Evolutionary conservation across 176 grass and related monocot species (phyloP).

Genomic region (Areca catechu): DNA sequence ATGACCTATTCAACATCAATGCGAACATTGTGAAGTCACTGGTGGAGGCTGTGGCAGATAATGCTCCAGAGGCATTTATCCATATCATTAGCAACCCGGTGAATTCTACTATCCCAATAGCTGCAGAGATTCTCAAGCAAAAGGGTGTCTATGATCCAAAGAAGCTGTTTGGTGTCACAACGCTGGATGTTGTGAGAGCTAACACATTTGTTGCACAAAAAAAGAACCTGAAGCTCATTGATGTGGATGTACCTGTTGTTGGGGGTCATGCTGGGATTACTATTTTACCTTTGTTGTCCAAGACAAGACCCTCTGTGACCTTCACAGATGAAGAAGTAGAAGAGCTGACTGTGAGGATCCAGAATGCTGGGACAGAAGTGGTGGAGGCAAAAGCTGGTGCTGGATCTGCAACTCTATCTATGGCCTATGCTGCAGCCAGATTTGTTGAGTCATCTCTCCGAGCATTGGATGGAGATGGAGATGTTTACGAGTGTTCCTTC

Average conservation of each 20-base stretch:
- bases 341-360: constrained; percentile 31
- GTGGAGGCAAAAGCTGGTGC: constrained; percentile 35
- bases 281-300: constrained; percentile 42
- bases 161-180: constrained; percentile 48
- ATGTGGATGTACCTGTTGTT: constrained; percentile 46
- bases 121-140: constrained; percentile 33
- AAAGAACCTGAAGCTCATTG: constrained; percentile 32
- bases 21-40: constrained; percentile 29
- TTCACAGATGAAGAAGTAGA: constrained; percentile 37
- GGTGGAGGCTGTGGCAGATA: constrained; percentile 40
- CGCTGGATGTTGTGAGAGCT: constrained; percentile 43
- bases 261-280: constrained; percentile 29
- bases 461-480: constrained; percentile 25
- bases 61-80: constrained; percentile 31
- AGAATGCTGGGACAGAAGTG: constrained; percentile 26
- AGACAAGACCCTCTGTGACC: constrained; percentile 23
- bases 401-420: constrained; percentile 25
- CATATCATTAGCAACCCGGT: constrained; percentile 33
- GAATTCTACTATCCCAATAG: constrained; percentile 39
- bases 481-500: constrained; percentile 44
- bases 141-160: constrained; percentile 35
- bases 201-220: constrained; percentile 29
- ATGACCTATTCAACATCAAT: constrained; percentile 35
- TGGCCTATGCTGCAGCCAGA: constrained; percentile 44
- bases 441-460: constrained; percentile 38